A percentile compares a stretch with the other conserved stretches of the same genome.
Conservation (phyloP, 805 yeast genomes). For the Cyberlindnera maclurae region DNA sequence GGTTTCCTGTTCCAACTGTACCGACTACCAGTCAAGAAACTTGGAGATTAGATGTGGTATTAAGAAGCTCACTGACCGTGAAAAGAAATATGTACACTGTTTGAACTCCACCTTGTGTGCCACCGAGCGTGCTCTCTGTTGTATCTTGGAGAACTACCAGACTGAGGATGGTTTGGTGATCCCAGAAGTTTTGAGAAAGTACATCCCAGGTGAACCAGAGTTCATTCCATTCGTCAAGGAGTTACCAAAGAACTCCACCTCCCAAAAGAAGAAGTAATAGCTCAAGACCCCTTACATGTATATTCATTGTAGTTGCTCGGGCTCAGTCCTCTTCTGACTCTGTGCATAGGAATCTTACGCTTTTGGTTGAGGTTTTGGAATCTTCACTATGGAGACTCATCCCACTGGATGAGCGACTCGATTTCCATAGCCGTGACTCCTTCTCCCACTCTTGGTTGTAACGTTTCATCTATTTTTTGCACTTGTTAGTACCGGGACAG, state of each 20-base stretch:
- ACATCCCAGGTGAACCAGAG: constrained; percentile 98
- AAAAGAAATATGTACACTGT: constrained; percentile 97
- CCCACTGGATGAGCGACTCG: no score
- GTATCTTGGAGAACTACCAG: constrained; percentile 96
- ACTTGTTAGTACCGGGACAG: neutral
- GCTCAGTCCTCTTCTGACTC: no score
- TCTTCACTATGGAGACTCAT: no score
- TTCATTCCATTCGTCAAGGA: constrained; percentile 87
- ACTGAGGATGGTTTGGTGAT: constrained; percentile 90
- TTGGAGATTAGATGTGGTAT: constrained; percentile 98
- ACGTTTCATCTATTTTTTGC: constrained; percentile 3
- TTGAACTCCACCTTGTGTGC: constrained; percentile 96
- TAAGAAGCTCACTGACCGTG: constrained; percentile 88
- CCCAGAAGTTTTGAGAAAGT: constrained; percentile 93
- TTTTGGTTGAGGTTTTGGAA: constrained; percentile 7
- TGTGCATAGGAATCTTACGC: constrained; percentile 6
- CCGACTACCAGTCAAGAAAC: constrained; percentile 98
- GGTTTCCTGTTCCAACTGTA: constrained; percentile 98
- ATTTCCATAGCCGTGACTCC: neutral
- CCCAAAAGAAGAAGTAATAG: constrained; percentile 46
- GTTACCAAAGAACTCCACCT: constrained; percentile 89
- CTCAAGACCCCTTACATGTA: no score
- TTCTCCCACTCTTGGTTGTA: constrained; percentile 9
- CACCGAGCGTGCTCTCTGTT: constrained; percentile 96
- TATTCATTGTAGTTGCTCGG: constrained; percentile 1